Conservation (phyloP, 257 asterid species). For the Jasminum sambac region DNA sequence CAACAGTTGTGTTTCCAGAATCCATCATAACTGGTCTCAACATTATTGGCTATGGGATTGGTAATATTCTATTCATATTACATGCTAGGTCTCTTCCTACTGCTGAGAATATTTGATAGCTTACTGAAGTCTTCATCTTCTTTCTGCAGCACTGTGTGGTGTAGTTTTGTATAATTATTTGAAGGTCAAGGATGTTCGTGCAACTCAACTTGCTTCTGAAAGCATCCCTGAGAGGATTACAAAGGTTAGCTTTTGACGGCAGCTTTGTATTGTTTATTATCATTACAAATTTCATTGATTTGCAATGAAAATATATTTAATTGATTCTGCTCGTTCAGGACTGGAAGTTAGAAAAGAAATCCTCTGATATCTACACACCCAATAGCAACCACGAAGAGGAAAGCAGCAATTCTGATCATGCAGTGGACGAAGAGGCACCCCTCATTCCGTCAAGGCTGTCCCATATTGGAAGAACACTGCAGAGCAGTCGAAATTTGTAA, state of each 20-base stretch:
- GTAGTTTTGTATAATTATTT: constrained; percentile 66
- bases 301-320: too few relatives aligned
- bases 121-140: background rate
- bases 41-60: constrained; percentile 65
- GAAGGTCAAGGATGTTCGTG: constrained; percentile 60
- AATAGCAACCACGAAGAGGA: constrained; percentile 32
- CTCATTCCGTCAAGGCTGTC: constrained; percentile 57
- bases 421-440: constrained; percentile 63
- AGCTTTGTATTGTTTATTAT: background rate
- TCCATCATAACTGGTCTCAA: constrained; percentile 66
- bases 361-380: constrained; percentile 59
- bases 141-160: constrained; percentile 35
- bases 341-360: constrained; percentile 67
- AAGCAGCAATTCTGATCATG: constrained; percentile 33
- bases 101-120: background rate
- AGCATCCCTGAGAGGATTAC: constrained; percentile 50
- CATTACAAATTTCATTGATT: too few relatives aligned
- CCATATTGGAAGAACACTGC: constrained; percentile 61
- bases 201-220: constrained; percentile 49
- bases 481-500: constrained; percentile 36
- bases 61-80: constrained; percentile 30
- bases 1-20: constrained; percentile 70
- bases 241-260: constrained; percentile 38
- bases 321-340: constrained; percentile 52
- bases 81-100: background rate